Conservation (phyloP, 495 filamentous ascomycete species). For the Margaritispora aquatica region DNA sequence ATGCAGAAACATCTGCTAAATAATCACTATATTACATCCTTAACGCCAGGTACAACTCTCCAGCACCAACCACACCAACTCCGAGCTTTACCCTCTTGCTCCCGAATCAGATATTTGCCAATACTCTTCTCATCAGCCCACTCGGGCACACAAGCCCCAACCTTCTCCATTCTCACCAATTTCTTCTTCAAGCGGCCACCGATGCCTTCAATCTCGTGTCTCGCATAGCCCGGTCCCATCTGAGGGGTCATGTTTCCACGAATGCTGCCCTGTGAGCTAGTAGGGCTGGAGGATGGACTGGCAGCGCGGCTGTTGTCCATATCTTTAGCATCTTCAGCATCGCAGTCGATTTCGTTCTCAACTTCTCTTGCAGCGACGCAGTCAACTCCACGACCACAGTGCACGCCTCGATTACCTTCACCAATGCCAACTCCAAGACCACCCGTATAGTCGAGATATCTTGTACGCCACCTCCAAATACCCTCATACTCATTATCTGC, state of each 20-base stretch:
- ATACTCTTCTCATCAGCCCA: constrained; percentile 70
- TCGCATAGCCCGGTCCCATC: constrained; percentile 60
- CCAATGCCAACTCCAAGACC: constrained; percentile 82
- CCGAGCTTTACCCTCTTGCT: constrained; percentile 44
- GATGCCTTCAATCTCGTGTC: constrained; percentile 82
- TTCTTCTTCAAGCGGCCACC: constrained; percentile 81
- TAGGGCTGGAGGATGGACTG: constrained; percentile 16
- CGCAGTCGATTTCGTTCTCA: constrained; percentile 76
- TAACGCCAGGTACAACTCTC: constrained; percentile 46
- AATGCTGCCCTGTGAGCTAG: constrained; percentile 4
- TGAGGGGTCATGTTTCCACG: constrained; percentile 1
- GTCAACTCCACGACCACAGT: constrained; percentile 63
- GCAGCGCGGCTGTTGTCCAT: constrained; percentile 22
- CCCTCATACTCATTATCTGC: constrained; percentile 67
- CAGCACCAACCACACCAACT: constrained; percentile 68
- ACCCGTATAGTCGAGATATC: constrained; percentile 74
- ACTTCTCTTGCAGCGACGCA: constrained; percentile 69
- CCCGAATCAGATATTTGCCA: constrained; percentile 45
- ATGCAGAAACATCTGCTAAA: background rate
- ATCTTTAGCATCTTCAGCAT: constrained; percentile 53
- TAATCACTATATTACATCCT: constrained; percentile 27
- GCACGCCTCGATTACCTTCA: constrained; percentile 79
- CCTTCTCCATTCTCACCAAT: constrained; percentile 62
- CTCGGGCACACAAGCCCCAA: constrained; percentile 77
- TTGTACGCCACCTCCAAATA: constrained; percentile 82